These are phyloP conservation scores for Aspergillus diversus DNA, from an alignment of 495 filamentous ascomycete genomes.

Conservation along the genomic window DNA sequence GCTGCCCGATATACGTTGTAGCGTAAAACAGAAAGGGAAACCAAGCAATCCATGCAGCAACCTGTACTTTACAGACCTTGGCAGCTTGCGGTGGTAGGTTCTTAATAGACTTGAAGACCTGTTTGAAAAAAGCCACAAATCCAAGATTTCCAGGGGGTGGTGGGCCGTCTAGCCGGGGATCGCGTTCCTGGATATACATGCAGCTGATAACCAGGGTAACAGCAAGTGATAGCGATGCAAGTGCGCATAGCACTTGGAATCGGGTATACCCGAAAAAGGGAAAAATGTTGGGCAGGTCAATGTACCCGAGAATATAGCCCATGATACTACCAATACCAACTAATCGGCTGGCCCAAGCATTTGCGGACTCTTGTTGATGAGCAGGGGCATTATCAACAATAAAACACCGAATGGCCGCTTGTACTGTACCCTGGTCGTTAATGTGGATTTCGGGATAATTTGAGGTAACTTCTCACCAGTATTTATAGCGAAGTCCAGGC, in stretches of 20 bases:
- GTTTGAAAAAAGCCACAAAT: constrained; percentile 75
- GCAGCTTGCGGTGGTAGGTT: constrained; percentile 77
- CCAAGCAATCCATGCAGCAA: constrained; percentile 93
- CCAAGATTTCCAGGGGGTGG: constrained; percentile 61
- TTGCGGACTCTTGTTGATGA: constrained; percentile 88
- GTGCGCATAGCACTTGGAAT: constrained; percentile 85
- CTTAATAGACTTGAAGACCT: constrained; percentile 74
- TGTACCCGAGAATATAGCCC: constrained; percentile 81
- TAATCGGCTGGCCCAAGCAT: constrained; percentile 82
- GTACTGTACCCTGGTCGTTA: constrained; percentile 55
- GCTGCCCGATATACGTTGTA: constrained; percentile 87
- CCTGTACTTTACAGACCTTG: constrained; percentile 83
- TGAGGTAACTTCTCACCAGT: constrained; percentile 60
- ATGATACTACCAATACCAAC: constrained; percentile 84
- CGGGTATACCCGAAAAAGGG: constrained; percentile 82
- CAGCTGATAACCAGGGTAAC: constrained; percentile 70
- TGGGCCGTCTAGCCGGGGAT: constrained; percentile 71
- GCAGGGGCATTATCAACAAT: constrained; percentile 88
- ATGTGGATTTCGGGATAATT: not conserved
- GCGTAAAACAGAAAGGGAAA: constrained; percentile 95
- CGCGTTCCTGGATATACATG: constrained; percentile 69
- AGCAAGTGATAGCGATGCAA: constrained; percentile 71
- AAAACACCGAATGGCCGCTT: constrained; percentile 85
- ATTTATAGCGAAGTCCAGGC: constrained; percentile 90
- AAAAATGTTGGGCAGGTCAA: constrained; percentile 69